These are phyloP conservation scores for Aspergillus novofumigatus DNA, from an alignment of 2,329 filamentous ascomycete genomes.

Conservation along the genomic window DNA sequence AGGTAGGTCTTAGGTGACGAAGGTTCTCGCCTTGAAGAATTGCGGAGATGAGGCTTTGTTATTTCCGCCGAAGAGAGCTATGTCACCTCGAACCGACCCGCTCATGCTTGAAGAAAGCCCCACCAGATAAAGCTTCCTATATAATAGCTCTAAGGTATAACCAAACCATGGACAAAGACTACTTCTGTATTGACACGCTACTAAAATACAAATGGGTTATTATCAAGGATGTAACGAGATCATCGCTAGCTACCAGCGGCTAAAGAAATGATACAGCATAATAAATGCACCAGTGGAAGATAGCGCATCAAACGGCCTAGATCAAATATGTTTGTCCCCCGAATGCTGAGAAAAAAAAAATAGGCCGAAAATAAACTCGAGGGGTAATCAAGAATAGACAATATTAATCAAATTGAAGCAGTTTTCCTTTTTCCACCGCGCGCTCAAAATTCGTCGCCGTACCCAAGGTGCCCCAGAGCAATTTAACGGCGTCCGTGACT, in stretches of 20 bases:
- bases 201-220: constrained; percentile 39
- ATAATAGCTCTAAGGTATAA: background rate
- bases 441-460: constrained; percentile 20
- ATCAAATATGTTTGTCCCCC: constrained; percentile 28
- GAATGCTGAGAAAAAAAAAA: constrained; percentile 20
- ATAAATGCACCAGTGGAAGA: constrained; percentile 26
- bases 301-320: constrained; percentile 9
- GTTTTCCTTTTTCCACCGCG: constrained; percentile 24
- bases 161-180: constrained; percentile 18
- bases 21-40: background rate
- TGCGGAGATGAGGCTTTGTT: background rate
- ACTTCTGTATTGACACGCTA: constrained; percentile 39
- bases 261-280: constrained; percentile 33
- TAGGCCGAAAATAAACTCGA: constrained; percentile 26
- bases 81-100: background rate
- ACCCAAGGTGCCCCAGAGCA: constrained; percentile 13
- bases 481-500: constrained; percentile 85
- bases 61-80: constrained; percentile 4
- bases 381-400: constrained; percentile 35
- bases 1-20: background rate
- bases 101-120: background rate
- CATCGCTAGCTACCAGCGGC: constrained; percentile 41
- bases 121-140: background rate
- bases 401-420: constrained; percentile 29
- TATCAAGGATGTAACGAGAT: constrained; percentile 39